Evolutionary conservation across 2,329 filamentous ascomycete genomes (phyloP), one percentile per base, ranked within the genome.

Genomic region (Fusarium albosuccineum): DNA sequence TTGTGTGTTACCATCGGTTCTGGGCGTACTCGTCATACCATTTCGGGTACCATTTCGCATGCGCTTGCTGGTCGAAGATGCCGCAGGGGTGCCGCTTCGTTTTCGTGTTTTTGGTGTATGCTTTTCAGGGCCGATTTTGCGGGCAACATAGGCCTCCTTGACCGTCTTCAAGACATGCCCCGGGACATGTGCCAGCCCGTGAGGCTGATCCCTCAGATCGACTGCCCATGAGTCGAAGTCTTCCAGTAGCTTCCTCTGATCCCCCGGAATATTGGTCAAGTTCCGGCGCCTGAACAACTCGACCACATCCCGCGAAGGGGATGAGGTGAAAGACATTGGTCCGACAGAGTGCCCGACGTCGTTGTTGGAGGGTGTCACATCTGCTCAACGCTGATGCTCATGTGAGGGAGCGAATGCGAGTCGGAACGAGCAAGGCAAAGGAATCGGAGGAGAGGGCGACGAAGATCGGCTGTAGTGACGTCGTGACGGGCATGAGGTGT

Each of bases 181-280:
- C 1, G 82, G 82, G 10, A 83, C 66, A 45, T 80, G 78, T 41
- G 67, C 64, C 4, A 70, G 33, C 2, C 72, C 74, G 9, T 74
- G 70, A 16, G 68, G 64, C 9, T 60, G 62, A 13, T 68, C 67
- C 42, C 67, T 73, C 6, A 73, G 49, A 37, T 73, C 66, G 4
- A 74, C 65, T 4, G 74, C 75, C 82, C 82, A 84, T 2, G 81
- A 75, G 52, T 76, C 72, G 4, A 72, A 50, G 1, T 67, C 57
- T 2, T 78, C 75, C 1, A 84, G 71, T 2, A 84, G 69, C 5
- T 55, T 53, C 27, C 73, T 73, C 64, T 85, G 83, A 40, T 82
- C 77, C 14, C 71, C 74, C 1, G 81, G 79, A 7, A 84, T 75
- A 26, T 57, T 75, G 16, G 75, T 60, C 17, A 76, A 63, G 11